Evolutionary conservation across 73 alveolate species (phyloP).

Genomic region (Paramecium primaurelia): DNA sequence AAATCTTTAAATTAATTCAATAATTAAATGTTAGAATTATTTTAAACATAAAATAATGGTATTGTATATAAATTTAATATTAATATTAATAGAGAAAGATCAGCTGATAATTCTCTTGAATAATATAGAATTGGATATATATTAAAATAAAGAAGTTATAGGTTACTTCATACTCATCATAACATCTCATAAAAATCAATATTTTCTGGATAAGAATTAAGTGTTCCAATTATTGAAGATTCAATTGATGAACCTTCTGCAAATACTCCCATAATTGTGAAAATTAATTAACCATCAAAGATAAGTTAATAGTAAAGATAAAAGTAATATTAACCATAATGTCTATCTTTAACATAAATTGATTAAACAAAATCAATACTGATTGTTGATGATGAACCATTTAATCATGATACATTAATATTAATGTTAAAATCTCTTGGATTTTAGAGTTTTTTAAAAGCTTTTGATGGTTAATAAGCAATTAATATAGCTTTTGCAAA

Average conservation of each 20-base stretch:
- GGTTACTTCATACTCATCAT: not conserved
- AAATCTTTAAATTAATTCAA: not conserved
- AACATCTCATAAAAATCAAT: not conserved
- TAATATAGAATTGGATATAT: not conserved
- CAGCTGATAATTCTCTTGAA: not conserved
- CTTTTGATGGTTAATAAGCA: slow-evolving; percentile 24
- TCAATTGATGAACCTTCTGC: not conserved
- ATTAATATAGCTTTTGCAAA: not conserved
- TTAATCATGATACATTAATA: slow-evolving; percentile 14
- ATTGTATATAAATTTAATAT: not conserved
- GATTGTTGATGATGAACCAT: slow-evolving; percentile 48
- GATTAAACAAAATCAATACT: not conserved
- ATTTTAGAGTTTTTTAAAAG: not conserved
- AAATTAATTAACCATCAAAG: not conserved
- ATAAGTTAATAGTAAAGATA: not conserved
- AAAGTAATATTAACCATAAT: not conserved
- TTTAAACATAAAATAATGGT: not conserved
- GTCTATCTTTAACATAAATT: not conserved
- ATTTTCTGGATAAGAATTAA: not conserved
- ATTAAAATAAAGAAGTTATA: not conserved
- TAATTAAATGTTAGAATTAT: not conserved
- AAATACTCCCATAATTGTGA: not conserved
- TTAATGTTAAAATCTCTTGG: not conserved
- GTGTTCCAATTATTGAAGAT: not conserved
- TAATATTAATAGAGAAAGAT: not conserved